A percentile compares a stretch with the other conserved stretches of the same genome.
Evolutionary conservation across 78 protist species (phyloP).

Genomic region (Cavenderia fasciculata): DNA sequence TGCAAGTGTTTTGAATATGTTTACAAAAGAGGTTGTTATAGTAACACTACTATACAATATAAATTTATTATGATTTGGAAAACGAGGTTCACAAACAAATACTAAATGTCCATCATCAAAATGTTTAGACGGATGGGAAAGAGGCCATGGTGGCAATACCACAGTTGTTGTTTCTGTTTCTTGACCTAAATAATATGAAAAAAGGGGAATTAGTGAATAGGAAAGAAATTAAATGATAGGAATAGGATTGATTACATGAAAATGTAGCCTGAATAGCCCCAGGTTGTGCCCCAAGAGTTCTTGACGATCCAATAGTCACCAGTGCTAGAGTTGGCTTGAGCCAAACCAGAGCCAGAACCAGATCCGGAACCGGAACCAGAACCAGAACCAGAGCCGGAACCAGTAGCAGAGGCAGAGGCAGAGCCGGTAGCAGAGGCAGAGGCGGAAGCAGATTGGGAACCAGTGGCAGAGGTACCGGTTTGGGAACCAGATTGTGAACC

Average conservation of each 20-base stretch:
- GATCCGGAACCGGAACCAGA: slow-evolving; percentile 29
- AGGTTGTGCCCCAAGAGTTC: slow-evolving; percentile 31
- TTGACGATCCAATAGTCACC: slow-evolving; percentile 29
- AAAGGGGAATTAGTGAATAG: too few relatives aligned
- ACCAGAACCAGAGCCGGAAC: slow-evolving; percentile 5
- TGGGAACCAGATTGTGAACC: background rate
- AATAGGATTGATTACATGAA: too few relatives aligned
- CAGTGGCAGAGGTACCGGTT: background rate
- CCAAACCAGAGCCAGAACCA: slow-evolving; percentile 27
- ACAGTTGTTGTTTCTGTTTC: slow-evolving; percentile 10
- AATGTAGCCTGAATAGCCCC: slow-evolving; percentile 17
- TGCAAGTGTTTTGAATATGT: too few relatives aligned
- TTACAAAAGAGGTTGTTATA: too few relatives aligned
- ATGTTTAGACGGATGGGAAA: background rate
- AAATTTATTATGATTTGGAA: too few relatives aligned
- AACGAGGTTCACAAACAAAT: too few relatives aligned
- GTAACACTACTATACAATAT: too few relatives aligned
- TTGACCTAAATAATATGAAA: too few relatives aligned
- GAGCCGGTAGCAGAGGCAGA: slow-evolving; percentile 2
- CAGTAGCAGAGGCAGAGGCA: background rate
- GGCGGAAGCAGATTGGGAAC: background rate
- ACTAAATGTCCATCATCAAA: too few relatives aligned
- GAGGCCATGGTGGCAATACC: background rate
- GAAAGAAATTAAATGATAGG: too few relatives aligned
- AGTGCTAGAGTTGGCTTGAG: background rate